These are phyloP conservation scores for Noccaea bulbosa DNA, from an alignment of 345 rosid genomes.

Conservation along the genomic window DNA sequence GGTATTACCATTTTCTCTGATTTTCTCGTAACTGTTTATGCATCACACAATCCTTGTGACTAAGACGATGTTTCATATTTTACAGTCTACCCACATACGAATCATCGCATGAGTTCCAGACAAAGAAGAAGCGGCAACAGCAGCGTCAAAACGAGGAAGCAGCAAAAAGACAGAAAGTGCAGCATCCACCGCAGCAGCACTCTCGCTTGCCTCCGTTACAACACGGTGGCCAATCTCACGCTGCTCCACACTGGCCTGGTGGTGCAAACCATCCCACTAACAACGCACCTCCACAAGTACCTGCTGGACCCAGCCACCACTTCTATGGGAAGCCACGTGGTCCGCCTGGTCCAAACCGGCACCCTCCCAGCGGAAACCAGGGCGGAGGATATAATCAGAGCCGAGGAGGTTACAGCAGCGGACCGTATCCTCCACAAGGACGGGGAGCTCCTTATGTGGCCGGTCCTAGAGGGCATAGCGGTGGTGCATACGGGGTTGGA, in stretches of 20 bases:
- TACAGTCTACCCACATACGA: constrained; percentile 91
- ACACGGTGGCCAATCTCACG: constrained; percentile 77
- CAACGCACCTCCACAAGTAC: constrained; percentile 70
- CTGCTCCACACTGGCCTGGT: constrained; percentile 54
- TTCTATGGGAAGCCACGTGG: constrained; percentile 76
- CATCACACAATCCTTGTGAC: constrained; percentile 30
- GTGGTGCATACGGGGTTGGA: constrained; percentile 72
- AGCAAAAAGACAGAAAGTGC: constrained; percentile 83
- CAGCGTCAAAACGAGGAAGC: constrained; percentile 87
- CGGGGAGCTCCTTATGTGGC: constrained; percentile 74
- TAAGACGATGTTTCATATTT: constrained; percentile 34
- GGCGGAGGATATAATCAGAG: constrained; percentile 56
- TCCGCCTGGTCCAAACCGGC: constrained; percentile 71
- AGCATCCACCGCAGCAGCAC: constrained; percentile 75
- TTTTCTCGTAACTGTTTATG: background rate
- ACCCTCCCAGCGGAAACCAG: constrained; percentile 64
- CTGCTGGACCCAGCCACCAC: constrained; percentile 76
- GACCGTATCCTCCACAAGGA: constrained; percentile 83
- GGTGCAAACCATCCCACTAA: constrained; percentile 53
- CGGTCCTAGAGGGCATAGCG: constrained; percentile 74
- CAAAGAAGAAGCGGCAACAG: constrained; percentile 94
- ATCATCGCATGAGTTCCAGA: constrained; percentile 95
- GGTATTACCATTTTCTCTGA: constrained; percentile 45
- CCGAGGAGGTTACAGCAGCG: constrained; percentile 67
- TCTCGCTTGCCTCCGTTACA: constrained; percentile 84